Conservation (phyloP, 2,329 filamentous ascomycete genomes). For the Fusarium buharicum region DNA sequence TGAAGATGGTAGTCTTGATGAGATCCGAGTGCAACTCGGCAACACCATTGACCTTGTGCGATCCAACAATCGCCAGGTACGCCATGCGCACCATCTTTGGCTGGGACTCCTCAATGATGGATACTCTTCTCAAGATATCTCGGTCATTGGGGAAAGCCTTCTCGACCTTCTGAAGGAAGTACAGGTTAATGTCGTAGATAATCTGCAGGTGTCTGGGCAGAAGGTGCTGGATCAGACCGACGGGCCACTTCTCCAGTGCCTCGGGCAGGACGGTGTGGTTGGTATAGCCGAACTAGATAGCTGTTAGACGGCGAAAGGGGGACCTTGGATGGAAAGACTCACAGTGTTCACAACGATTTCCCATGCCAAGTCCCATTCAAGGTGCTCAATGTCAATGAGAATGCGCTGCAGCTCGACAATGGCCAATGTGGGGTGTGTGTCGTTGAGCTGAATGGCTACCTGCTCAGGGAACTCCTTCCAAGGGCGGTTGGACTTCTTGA, state of each 20-base stretch:
- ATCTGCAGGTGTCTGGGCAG: slow-evolving; percentile 95
- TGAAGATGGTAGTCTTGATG: slow-evolving; percentile 99
- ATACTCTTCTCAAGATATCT: slow-evolving; percentile 86
- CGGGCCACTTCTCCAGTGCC: slow-evolving; percentile 98
- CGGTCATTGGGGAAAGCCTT: slow-evolving; percentile 89
- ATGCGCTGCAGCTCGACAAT: slow-evolving; percentile 97
- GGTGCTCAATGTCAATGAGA: slow-evolving; percentile 85
- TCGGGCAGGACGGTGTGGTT: slow-evolving; percentile 98
- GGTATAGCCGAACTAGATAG: slow-evolving; percentile 85
- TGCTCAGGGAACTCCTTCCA: slow-evolving; percentile 96
- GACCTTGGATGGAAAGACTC: slow-evolving; percentile 47
- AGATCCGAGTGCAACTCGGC: slow-evolving; percentile 97
- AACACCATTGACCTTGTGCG: slow-evolving; percentile 99
- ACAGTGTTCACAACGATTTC: slow-evolving; percentile 76
- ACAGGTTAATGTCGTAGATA: slow-evolving; percentile 97
- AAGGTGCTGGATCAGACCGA: slow-evolving; percentile 89
- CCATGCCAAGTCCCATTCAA: slow-evolving; percentile 96
- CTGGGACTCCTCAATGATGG: slow-evolving; percentile 95
- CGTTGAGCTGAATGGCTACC: slow-evolving; percentile 96
- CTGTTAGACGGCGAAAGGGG: slow-evolving; percentile 14
- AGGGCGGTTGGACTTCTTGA: slow-evolving; percentile 93
- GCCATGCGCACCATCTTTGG: slow-evolving; percentile 99
- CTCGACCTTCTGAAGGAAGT: slow-evolving; percentile 92
- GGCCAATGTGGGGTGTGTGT: slow-evolving; percentile 95
- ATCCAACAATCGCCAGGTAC: slow-evolving; percentile 91